Evolutionary conservation across 2,329 filamentous ascomycete species (phyloP).

Genomic region (Xylariaceae sp.): DNA sequence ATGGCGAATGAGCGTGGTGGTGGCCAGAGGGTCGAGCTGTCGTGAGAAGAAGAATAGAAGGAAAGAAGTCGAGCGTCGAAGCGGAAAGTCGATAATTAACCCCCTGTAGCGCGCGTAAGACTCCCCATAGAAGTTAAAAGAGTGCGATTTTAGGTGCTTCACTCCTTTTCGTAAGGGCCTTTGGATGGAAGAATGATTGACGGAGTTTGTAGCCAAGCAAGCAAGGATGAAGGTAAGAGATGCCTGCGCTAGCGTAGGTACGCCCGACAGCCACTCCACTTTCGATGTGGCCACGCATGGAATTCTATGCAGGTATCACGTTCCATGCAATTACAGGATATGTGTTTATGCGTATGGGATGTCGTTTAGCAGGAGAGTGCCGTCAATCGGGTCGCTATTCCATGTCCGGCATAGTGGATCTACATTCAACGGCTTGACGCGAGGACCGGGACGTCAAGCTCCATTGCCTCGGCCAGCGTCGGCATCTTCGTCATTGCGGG

Average conservation of each 20-base stretch:
- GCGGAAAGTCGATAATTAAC: conserved; percentile 10
- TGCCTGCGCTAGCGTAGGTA: not conserved
- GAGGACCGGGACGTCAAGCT: not conserved
- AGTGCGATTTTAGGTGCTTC: conserved; percentile 13
- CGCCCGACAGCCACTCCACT: not conserved
- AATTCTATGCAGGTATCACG: not conserved
- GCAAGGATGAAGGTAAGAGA: conserved; percentile 9
- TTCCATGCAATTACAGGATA: not conserved
- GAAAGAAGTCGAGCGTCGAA: conserved; percentile 6
- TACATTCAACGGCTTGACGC: not conserved
- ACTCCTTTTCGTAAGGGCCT: conserved; percentile 14
- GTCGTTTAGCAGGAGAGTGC: no score
- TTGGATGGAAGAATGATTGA: conserved; percentile 13
- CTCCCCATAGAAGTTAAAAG: conserved; percentile 1
- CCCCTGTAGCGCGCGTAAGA: conserved; percentile 5
- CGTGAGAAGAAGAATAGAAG: conserved; percentile 4
- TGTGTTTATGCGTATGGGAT: no score
- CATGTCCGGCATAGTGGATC: no score
- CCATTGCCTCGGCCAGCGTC: conserved; percentile 22
- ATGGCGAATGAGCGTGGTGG: conserved; percentile 19
- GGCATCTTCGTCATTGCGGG: conserved; percentile 10
- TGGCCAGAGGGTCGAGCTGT: conserved; percentile 8
- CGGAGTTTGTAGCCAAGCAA: conserved; percentile 10
- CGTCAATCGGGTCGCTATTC: no score
- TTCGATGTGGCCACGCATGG: conserved; percentile 3